A percentile compares a stretch with the other conserved stretches of the same genome.
Evolutionary conservation across 768 basidiomycete genomes (phyloP).

Genomic region (Obba rivulosa): DNA sequence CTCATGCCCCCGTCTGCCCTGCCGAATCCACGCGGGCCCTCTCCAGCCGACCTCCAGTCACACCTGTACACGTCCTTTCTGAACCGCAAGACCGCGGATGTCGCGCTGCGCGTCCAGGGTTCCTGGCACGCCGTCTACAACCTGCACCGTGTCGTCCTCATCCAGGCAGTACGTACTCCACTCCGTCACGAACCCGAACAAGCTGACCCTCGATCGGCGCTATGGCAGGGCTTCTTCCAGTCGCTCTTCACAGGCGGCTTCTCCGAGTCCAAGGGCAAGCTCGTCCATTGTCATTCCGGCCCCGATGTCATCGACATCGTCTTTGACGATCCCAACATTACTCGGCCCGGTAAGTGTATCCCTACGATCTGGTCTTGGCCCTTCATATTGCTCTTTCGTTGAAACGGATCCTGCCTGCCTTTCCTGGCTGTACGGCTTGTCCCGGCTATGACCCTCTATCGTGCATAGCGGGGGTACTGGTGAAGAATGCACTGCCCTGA

Average conservation of each 20-base stretch:
- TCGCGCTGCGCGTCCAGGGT: constrained; percentile 63
- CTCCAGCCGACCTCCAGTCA: constrained; percentile 55
- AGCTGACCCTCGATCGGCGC: constrained; percentile 1
- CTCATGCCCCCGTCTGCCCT: constrained; percentile 4
- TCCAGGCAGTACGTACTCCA: constrained; percentile 62
- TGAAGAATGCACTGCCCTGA: no score
- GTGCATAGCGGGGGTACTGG: no score
- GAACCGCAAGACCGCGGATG: constrained; percentile 68
- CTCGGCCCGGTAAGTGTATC: constrained; percentile 62
- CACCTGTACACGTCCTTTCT: constrained; percentile 78
- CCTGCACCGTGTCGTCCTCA: constrained; percentile 81
- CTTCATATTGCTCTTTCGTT: no score
- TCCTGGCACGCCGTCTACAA: constrained; percentile 72
- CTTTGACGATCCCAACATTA: constrained; percentile 86
- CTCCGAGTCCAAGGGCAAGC: constrained; percentile 44
- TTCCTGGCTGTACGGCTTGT: not conserved
- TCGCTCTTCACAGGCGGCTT: constrained; percentile 83
- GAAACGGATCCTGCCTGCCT: no score
- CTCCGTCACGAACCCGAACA: not conserved
- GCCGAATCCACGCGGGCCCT: constrained; percentile 29
- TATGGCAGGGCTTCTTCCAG: constrained; percentile 73
- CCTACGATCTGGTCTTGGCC: no score
- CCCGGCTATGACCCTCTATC: no score
- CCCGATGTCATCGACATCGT: constrained; percentile 60
- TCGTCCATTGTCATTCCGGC: constrained; percentile 16